These are phyloP conservation scores for Vishniacozyma victoriae DNA, from an alignment of 768 basidiomycete species.

Conservation along the genomic window DNA sequence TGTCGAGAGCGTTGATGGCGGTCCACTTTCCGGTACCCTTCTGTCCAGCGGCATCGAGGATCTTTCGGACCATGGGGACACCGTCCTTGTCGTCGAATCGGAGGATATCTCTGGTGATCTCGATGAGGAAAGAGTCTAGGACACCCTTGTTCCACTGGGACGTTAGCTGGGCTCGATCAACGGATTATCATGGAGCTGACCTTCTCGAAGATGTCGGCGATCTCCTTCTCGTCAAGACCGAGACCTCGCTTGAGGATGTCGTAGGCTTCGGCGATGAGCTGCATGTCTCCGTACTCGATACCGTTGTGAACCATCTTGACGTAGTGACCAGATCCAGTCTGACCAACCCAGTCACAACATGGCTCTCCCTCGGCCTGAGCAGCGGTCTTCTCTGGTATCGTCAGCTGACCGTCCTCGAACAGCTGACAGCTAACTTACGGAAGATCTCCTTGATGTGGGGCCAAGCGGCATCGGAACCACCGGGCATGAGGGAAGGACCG, in stretches of 20 bases:
- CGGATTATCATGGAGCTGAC: conserved; percentile 11
- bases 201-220: conserved; percentile 83
- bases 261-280: conserved; percentile 96
- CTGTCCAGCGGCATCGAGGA: conserved; percentile 92
- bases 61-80: conserved; percentile 81
- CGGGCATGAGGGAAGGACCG: conserved; percentile 98
- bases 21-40: conserved; percentile 99
- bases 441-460: conserved; percentile 96
- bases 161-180: background rate
- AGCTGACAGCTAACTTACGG: conserved; percentile 48
- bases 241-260: conserved; percentile 93
- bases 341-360: conserved; percentile 99
- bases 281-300: conserved; percentile 99
- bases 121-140: conserved; percentile 98
- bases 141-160: conserved; percentile 81
- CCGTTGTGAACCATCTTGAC: conserved; percentile 99
- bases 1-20: conserved; percentile 87
- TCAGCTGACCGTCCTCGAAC: background rate
- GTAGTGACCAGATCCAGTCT: conserved; percentile 83
- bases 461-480: conserved; percentile 91
- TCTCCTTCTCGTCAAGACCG: conserved; percentile 76
- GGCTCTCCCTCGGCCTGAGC: conserved; percentile 92
- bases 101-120: conserved; percentile 95
- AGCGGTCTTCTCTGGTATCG: conserved; percentile 64
- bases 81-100: conserved; percentile 90